Evolutionary conservation across 305 asterid species (phyloP), one percentile per base, ranked within the genome.

Genomic region (Fraxinus albicans): DNA sequence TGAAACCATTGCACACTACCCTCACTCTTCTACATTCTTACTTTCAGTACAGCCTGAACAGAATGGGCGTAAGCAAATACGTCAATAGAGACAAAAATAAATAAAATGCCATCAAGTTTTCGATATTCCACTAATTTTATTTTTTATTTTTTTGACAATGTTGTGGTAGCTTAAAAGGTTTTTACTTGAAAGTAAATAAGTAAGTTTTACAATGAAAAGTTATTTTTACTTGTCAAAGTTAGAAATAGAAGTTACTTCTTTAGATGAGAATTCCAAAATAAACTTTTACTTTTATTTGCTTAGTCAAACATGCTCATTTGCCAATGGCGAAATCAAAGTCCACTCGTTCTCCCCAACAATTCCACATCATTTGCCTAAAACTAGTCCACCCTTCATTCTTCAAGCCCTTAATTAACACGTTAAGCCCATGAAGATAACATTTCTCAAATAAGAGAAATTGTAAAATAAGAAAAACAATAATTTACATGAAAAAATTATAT

Each of bases 341-440:
- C 7, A 67, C 17, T 67, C 36, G 15, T 6, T 67, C 13, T 27
- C 8, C 0, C 19, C 36, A 2, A 2, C 33, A 65, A 67, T 25
- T 25, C 36, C 73, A 21, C 70, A 60, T 8, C 31, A 21, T 21
- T 60, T 58, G 29, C 75, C 19, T 2, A 29, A 29, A 10, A 69
- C 36, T 69, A 29, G 75, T 13, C 36, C n/a, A 69, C 2, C 31
- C 31, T 69, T 27, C 74, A 67, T 27, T 12, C 36, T 3, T 67
- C 75, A 80, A 29, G 4, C 81, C 34, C 76, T 34, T 72, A 76
- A 70, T 35, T 33, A 85, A 55, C 80, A 73, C 74, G 13, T 25
- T 70, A 76, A 75, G 40, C 72, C 77, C 78, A 65, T 78, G 15
- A 77, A 79, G 31, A 76, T 50, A 40, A 5, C 78, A 83, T 47